Evolutionary conservation across 352 stramenopile genomes (phyloP).

Genomic region (Phytophthora pisi): DNA sequence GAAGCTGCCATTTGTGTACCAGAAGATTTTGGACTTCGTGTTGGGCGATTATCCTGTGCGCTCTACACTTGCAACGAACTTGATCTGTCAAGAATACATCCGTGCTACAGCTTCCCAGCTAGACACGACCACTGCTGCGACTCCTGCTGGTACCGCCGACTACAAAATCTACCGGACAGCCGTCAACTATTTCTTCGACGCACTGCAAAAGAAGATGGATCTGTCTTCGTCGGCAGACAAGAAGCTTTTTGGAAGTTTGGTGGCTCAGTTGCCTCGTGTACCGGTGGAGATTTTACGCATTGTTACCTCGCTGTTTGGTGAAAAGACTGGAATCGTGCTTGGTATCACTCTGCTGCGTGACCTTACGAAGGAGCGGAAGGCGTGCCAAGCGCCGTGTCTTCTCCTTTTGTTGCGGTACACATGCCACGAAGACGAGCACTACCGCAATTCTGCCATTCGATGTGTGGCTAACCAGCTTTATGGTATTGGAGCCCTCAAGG

Average conservation of each 20-base stretch:
- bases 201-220: constrained; percentile 53
- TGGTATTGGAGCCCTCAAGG: constrained; percentile 53
- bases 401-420: constrained; percentile 73
- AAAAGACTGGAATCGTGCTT: constrained; percentile 69
- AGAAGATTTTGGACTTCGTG: constrained; percentile 76
- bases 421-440: constrained; percentile 69
- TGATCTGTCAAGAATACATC: constrained; percentile 73
- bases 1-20: constrained; percentile 63
- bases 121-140: neutral
- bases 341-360: constrained; percentile 77
- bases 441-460: constrained; percentile 69
- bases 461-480: constrained; percentile 87
- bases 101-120: constrained; percentile 44
- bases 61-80: constrained; percentile 51
- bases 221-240: constrained; percentile 63
- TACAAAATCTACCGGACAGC: constrained; percentile 49
- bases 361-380: constrained; percentile 66
- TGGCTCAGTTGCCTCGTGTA: constrained; percentile 63
- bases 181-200: constrained; percentile 59
- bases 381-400: constrained; percentile 56
- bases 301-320: constrained; percentile 51
- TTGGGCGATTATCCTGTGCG: constrained; percentile 59
- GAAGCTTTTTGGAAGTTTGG: constrained; percentile 68
- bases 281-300: constrained; percentile 65
- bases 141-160: constrained; percentile 11